These are phyloP conservation scores for Candida sakaeoensis DNA, from an alignment of 805 yeast genomes.

Conservation along the genomic window DNA sequence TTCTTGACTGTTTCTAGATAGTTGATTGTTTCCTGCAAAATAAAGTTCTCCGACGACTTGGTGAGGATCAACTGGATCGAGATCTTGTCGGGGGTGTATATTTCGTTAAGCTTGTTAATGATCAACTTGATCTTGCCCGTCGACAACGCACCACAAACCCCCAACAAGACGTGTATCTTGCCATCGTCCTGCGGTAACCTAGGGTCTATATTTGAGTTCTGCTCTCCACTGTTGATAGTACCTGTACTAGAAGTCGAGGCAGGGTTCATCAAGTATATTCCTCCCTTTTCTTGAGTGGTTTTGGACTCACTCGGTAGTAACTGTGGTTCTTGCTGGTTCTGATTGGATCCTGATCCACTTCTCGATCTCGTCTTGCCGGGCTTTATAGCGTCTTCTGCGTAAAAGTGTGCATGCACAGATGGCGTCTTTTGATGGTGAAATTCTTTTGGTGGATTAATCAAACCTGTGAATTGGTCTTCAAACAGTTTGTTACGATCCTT, in stretches of 20 bases:
- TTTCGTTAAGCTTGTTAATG: constrained; percentile 48
- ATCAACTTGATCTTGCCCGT: constrained; percentile 50
- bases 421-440: constrained; percentile 49
- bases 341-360: constrained; percentile 28
- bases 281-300: background rate
- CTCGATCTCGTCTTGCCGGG: constrained; percentile 38
- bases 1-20: constrained; percentile 37
- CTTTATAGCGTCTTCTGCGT: constrained; percentile 63
- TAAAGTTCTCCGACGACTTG: constrained; percentile 49
- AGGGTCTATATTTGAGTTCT: constrained; percentile 51
- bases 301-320: constrained; percentile 2
- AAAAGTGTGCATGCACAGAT: constrained; percentile 77
- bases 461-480: constrained; percentile 18
- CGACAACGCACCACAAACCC: constrained; percentile 57
- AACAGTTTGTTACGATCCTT: constrained; percentile 16
- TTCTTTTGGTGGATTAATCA: constrained; percentile 32
- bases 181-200: constrained; percentile 50
- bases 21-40: constrained; percentile 42
- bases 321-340: constrained; percentile 3
- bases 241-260: constrained; percentile 1
- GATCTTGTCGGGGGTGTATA: constrained; percentile 47
- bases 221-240: constrained; percentile 22
- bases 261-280: background rate
- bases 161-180: constrained; percentile 51
- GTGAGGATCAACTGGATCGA: constrained; percentile 55